Evolutionary conservation across 1,139 yeast genomes (phyloP), one percentile per base, ranked within the genome.

Genomic region (Candida sp.): DNA sequence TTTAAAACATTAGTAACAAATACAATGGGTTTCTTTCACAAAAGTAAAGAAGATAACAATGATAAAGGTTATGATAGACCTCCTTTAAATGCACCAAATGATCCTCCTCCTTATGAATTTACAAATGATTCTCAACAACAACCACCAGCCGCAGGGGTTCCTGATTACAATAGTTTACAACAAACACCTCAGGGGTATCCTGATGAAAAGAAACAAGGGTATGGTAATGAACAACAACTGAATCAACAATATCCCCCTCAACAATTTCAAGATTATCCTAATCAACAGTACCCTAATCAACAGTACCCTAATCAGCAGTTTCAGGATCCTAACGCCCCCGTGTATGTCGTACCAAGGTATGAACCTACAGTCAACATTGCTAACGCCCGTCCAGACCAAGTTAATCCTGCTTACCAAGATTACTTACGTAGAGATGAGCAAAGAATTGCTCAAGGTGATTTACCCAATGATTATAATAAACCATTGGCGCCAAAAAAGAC

Each of bases 281-380:
- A 42, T 15, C 73, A 5, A 64, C 64, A 38, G 43, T 53, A 42
- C 41, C 44, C 36, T 29, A 25, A 40, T 19, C 33, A 30, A 30
- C 39, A n/a, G n/a, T n/a, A n/a, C n/a, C n/a, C n/a, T n/a, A n/a
- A n/a, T n/a, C n/a, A n/a, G n/a, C n/a, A 38, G n/a, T 35, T 36
- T 15, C 39, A 39, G 23, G 22, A 21, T 19, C 34, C 21, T 12
- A 50, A 55, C 39, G 56, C 56, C 44, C 64, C 63, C 38, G 64
- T 64, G 2, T 57, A 60, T 41, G 66, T 61, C 3, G 57, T 54
- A 44, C 54, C 54, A 37, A 64, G 67, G 4, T 51, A 63, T 4
- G 70, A 76, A 2, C 67, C 66, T 34, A 45, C 55, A 45, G 74
- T 70, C 19, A 66, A 72, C 46, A 73, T 73, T 19, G 47, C 67